Evolutionary conservation across 345 rosid species (phyloP).

Genomic region (Camelina laxa): DNA sequence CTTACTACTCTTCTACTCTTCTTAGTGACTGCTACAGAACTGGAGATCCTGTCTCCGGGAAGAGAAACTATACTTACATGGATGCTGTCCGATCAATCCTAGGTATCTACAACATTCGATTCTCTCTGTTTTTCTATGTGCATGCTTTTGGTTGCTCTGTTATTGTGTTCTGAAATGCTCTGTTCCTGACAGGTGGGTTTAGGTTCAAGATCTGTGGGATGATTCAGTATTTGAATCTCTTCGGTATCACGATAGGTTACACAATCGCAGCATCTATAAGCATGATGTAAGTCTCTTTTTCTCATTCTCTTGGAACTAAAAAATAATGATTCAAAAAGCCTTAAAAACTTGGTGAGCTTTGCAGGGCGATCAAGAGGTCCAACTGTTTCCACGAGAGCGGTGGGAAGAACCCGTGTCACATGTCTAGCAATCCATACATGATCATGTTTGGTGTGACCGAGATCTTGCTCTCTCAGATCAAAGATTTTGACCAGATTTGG

Average conservation of each 20-base stretch:
- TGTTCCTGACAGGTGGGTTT: conserved; percentile 58
- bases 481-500: conserved; percentile 80
- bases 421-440: conserved; percentile 80
- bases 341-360: background rate
- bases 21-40: conserved; percentile 73
- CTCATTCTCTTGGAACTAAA: background rate
- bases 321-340: background rate
- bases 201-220: conserved; percentile 68
- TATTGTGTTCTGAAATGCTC: conserved; percentile 14
- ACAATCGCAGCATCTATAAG: conserved; percentile 81
- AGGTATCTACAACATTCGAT: conserved; percentile 43
- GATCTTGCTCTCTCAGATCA: conserved; percentile 77
- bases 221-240: conserved; percentile 69
- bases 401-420: conserved; percentile 61
- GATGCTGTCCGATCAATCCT: conserved; percentile 79
- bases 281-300: conserved; percentile 63
- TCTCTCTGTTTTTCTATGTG: background rate
- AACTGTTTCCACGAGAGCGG: conserved; percentile 76
- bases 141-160: background rate
- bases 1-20: conserved; percentile 70
- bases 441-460: conserved; percentile 69
- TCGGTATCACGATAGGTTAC: conserved; percentile 71
- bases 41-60: conserved; percentile 63
- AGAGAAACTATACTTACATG: conserved; percentile 78
- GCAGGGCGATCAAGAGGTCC: conserved; percentile 81